phyloP scores from a whole-genome alignment of 164 flowering plant genomes.

The Paratinospora sagittata region DNA sequence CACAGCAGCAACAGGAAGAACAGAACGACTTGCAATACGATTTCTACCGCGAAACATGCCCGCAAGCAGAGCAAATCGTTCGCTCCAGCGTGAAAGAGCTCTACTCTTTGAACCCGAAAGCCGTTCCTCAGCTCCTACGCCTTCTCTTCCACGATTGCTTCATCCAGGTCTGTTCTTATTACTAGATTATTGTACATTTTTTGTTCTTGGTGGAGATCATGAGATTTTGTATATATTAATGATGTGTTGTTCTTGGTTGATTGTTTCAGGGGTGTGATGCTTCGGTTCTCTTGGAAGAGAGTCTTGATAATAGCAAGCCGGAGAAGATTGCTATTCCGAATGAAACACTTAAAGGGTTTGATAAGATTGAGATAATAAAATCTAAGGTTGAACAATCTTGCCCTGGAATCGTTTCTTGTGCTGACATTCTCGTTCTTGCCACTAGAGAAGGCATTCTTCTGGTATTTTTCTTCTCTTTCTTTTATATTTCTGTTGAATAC shows the following conservation, averaged over 20 bases:
- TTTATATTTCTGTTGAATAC: too few species aligned
- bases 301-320: constrained; percentile 22
- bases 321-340: constrained; percentile 18
- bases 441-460: constrained; percentile 37
- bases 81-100: constrained; percentile 10
- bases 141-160: constrained; percentile 25
- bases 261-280: constrained; percentile 9
- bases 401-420: constrained; percentile 45
- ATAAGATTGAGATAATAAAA: constrained; percentile 29
- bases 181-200: neutral
- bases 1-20: neutral
- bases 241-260: neutral
- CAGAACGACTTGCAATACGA: constrained; percentile 6
- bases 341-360: constrained; percentile 2
- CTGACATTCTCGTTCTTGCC: constrained; percentile 40
- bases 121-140: constrained; percentile 13
- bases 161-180: constrained; percentile 10
- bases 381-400: constrained; percentile 37
- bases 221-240: neutral
- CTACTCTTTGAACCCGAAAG: neutral
- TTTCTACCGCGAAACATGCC: constrained; percentile 16
- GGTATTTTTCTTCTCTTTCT: constrained; percentile 17
- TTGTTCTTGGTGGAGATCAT: neutral
- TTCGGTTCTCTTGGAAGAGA: constrained; percentile 15
- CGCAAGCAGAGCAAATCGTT: constrained; percentile 11